A percentile compares a stretch with the other conserved stretches of the same genome.
Conservation (phyloP, 2,329 filamentous ascomycete species). For the Colletotrichum spinosum region DNA sequence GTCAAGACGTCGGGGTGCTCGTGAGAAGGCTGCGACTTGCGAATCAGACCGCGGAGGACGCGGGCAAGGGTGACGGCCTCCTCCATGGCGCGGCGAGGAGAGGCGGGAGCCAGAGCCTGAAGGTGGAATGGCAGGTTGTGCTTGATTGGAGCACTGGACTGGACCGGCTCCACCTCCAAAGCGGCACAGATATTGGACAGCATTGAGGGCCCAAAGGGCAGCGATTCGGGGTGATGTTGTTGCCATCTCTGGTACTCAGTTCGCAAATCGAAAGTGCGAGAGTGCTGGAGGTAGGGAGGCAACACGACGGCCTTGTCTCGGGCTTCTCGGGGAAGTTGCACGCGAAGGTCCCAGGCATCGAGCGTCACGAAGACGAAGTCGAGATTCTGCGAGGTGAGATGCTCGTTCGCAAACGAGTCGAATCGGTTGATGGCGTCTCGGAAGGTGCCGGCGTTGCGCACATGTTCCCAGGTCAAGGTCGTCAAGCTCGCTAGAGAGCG, state of each 20-base stretch:
- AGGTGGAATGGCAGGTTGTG: constrained; percentile 98
- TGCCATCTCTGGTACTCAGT: constrained; percentile 99
- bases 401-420: constrained; percentile 92
- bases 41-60: constrained; percentile 90
- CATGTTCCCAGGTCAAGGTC: constrained; percentile 98
- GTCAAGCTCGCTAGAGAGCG: constrained; percentile 84
- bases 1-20: constrained; percentile 96
- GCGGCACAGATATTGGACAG: constrained; percentile 98
- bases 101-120: constrained; percentile 94
- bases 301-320: constrained; percentile 98
- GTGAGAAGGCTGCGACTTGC: constrained; percentile 93
- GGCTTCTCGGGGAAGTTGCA: constrained; percentile 96
- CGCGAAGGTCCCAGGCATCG: constrained; percentile 97
- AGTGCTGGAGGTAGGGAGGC: constrained; percentile 96
- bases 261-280: constrained; percentile 94
- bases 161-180: constrained; percentile 96
- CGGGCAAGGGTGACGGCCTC: constrained; percentile 94
- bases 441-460: constrained; percentile 96
- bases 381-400: constrained; percentile 88
- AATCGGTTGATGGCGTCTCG: constrained; percentile 96
- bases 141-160: constrained; percentile 97
- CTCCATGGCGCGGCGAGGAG: constrained; percentile 95
- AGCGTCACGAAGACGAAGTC: constrained; percentile 99
- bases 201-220: constrained; percentile 95
- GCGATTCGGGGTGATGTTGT: constrained; percentile 95